phyloP scores from a whole-genome alignment of 1,139 yeast genomes.

The Pichia terricola region DNA sequence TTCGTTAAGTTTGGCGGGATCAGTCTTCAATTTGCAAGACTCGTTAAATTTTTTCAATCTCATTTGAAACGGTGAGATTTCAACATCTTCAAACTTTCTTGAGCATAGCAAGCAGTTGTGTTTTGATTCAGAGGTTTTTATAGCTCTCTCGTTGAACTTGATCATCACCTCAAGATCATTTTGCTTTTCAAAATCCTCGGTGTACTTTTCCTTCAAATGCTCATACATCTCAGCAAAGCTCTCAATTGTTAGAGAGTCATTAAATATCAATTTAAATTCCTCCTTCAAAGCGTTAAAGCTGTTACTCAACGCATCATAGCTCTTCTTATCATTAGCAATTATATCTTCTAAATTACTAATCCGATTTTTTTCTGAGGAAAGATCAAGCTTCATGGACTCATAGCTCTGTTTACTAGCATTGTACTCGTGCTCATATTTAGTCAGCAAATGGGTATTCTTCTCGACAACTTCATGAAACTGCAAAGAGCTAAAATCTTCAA shows the following conservation, averaged over 20 bases:
- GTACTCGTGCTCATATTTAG: no score
- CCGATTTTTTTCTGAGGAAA: no score
- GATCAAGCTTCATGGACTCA: no score
- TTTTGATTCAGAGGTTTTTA: constrained; percentile 46
- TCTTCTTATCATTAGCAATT: no score
- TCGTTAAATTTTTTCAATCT: constrained; percentile 14
- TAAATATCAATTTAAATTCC: constrained; percentile 4
- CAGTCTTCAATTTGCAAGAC: background rate
- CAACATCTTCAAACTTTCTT: constrained; percentile 41
- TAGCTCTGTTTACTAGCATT: no score
- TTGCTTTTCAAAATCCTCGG: constrained; percentile 48
- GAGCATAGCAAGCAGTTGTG: constrained; percentile 59
- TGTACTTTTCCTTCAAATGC: constrained; percentile 54
- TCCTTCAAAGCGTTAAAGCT: background rate
- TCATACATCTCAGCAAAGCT: constrained; percentile 39
- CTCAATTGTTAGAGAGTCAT: constrained; percentile 27
- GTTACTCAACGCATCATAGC: no score
- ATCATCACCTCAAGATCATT: constrained; percentile 59
- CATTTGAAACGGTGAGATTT: constrained; percentile 2
- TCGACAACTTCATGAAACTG: no score
- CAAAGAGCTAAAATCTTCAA: no score
- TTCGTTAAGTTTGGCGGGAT: background rate
- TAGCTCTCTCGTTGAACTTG: constrained; percentile 55
- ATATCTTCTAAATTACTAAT: no score
- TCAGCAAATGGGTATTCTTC: no score